Evolutionary conservation across 306 rosid species (phyloP).

Genomic region (Quercus ilex): DNA sequence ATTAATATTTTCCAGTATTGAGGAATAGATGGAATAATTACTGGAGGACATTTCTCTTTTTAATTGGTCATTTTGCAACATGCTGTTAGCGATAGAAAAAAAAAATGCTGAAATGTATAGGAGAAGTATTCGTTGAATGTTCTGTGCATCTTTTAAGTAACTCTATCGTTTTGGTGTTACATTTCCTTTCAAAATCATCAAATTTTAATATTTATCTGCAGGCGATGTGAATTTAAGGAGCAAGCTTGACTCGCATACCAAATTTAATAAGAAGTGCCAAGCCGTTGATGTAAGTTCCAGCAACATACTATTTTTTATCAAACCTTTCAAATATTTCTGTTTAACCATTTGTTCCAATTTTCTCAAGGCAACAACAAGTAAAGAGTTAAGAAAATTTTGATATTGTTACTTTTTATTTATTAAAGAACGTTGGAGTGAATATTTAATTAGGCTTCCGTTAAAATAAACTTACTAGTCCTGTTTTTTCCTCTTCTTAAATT

Average conservation of each 20-base stretch:
- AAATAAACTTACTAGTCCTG: not conserved
- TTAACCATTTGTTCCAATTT: not conserved
- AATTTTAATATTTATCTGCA: slow-evolving; percentile 21
- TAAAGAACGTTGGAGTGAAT: not conserved
- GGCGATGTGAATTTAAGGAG: slow-evolving; percentile 35
- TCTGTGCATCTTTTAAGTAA: not conserved
- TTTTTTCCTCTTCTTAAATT: not conserved
- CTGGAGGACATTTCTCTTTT: not conserved
- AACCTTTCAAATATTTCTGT: not conserved
- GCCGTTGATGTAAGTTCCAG: slow-evolving; percentile 44
- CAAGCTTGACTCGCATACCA: slow-evolving; percentile 22
- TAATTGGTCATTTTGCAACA: not conserved
- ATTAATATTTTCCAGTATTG: not conserved
- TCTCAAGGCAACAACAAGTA: not conserved
- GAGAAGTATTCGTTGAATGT: not conserved
- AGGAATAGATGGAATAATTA: not conserved
- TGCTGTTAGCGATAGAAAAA: not conserved
- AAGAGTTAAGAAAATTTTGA: not conserved
- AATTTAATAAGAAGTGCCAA: slow-evolving; percentile 34
- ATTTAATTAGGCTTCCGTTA: not conserved
- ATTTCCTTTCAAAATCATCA: not conserved
- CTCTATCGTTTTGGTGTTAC: not conserved
- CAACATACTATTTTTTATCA: not conserved
- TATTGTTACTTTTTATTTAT: not conserved
- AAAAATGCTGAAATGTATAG: not conserved